Conservation (phyloP, 2,329 filamentous ascomycete species). For the Madurella mycetomatis region DNA sequence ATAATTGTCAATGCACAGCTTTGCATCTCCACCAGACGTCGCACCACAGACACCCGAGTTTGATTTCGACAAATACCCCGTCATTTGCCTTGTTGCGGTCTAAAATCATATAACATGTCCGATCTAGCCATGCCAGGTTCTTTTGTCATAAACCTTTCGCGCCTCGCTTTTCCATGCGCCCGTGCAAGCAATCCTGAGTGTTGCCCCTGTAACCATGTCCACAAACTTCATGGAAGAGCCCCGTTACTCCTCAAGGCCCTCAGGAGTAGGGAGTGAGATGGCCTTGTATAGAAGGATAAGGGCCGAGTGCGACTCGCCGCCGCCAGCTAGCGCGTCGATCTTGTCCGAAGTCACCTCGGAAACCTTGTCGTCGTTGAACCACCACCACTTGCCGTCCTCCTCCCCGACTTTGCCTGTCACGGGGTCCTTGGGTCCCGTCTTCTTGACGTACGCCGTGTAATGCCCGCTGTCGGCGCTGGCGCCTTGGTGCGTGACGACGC, state of each 20-base stretch:
- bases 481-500: constrained; percentile 93
- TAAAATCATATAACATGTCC: constrained; percentile 2
- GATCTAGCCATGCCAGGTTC: background rate
- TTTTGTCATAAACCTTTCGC: background rate
- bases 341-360: constrained; percentile 87
- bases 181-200: background rate
- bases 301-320: constrained; percentile 81
- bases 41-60: background rate
- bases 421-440: constrained; percentile 67
- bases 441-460: constrained; percentile 98
- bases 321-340: constrained; percentile 83
- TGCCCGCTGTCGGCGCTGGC: constrained; percentile 95
- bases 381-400: constrained; percentile 98
- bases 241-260: constrained; percentile 35
- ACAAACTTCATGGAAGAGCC: background rate
- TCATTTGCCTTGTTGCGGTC: background rate
- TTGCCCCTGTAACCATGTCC: background rate
- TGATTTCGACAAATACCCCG: background rate
- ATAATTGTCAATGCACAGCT: background rate
- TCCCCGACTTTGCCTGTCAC: constrained; percentile 71
- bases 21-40: background rate
- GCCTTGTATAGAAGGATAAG: constrained; percentile 76
- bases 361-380: constrained; percentile 99
- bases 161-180: constrained; percentile 1
- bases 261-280: constrained; percentile 60